Conservation (phyloP, 2,329 filamentous ascomycete species). For the Aphanocladium album region DNA sequence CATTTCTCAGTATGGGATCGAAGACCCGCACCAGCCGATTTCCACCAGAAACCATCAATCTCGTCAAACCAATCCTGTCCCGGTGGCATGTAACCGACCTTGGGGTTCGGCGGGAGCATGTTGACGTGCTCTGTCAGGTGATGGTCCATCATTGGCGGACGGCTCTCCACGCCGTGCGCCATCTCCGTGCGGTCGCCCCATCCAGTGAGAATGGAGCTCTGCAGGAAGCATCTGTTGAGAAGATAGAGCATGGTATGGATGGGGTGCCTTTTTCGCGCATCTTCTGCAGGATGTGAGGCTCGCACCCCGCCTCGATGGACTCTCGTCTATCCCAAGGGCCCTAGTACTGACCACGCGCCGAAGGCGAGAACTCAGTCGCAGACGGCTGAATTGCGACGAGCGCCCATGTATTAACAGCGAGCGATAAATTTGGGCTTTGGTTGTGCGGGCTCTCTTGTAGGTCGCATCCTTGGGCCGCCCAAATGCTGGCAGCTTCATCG, state of each 20-base stretch:
- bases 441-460: not conserved
- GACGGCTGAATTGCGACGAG: not conserved
- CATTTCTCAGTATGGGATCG: slow-evolving; percentile 40
- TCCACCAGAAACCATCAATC: slow-evolving; percentile 3
- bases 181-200: not conserved
- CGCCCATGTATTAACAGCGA: not conserved
- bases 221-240: not conserved
- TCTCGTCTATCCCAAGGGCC: not conserved
- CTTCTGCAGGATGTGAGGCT: not conserved
- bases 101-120: not conserved
- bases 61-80: not conserved
- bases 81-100: not conserved
- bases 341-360: not conserved
- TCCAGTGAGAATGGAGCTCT: not conserved
- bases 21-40: slow-evolving; percentile 12
- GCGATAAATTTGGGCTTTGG: not conserved
- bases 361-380: not conserved
- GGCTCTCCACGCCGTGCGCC: not conserved
- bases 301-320: not conserved
- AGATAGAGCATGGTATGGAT: not conserved
- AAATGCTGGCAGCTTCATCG: not conserved
- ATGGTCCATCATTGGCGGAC: not conserved
- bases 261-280: not conserved
- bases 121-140: not conserved
- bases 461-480: not conserved